These are phyloP conservation scores for Posidonia oceanica DNA, from an alignment of 116 monocot species.

Conservation along the genomic window DNA sequence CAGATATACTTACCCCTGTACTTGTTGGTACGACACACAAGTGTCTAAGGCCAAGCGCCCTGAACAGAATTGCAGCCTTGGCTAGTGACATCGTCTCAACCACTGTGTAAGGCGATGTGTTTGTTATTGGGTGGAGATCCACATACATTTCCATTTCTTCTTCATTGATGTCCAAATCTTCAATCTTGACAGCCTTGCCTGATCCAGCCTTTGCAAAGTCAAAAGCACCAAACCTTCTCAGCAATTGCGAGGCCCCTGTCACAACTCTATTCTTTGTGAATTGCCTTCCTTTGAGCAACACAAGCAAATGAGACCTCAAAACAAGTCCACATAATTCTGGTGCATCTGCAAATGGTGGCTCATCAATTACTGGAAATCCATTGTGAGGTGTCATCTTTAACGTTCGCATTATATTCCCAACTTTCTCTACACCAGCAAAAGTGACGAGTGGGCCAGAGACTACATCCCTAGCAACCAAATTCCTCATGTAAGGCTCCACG, in stretches of 20 bases:
- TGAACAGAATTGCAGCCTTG: conserved; percentile 58
- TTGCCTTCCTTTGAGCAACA: conserved; percentile 53
- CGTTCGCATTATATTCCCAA: conserved; percentile 49
- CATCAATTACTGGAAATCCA: conserved; percentile 73
- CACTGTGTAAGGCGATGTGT: conserved; percentile 65
- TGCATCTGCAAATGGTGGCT: conserved; percentile 61
- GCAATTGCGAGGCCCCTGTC: conserved; percentile 15
- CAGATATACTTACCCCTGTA: conserved; percentile 26
- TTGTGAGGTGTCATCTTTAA: conserved; percentile 62
- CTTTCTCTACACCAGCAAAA: conserved; percentile 64
- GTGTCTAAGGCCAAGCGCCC: conserved; percentile 57
- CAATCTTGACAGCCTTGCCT: conserved; percentile 60
- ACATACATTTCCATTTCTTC: conserved; percentile 90
- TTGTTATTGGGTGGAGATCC: conserved; percentile 52
- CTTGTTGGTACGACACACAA: conserved; percentile 70
- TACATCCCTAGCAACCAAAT: conserved; percentile 61
- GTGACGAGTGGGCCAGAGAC: conserved; percentile 55
- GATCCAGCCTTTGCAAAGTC: conserved; percentile 69
- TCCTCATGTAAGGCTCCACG: conserved; percentile 74
- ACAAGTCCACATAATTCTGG: conserved; percentile 70
- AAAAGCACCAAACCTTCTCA: conserved; percentile 42
- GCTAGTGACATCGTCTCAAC: conserved; percentile 70
- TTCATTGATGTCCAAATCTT: conserved; percentile 44
- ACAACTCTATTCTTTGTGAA: conserved; percentile 45
- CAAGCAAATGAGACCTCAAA: conserved; percentile 58